Base-by-base conservation (phyloP, 106 monocot species). In the Phalaenopsis equestris region DNA sequence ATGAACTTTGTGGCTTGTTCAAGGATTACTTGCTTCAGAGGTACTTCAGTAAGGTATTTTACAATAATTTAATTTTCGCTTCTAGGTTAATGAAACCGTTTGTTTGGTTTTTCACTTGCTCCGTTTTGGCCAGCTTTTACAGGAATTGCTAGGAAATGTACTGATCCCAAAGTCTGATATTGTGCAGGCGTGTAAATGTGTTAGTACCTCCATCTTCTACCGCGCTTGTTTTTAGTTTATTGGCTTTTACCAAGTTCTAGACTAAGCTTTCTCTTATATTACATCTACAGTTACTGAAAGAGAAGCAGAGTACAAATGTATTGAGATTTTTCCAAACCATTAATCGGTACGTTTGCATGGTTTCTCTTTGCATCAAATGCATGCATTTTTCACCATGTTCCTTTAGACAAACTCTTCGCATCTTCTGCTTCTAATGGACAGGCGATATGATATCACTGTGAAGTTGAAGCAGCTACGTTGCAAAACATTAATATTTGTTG, bases 31-130 rank as follows among this genome's bases (percentile, higher is more conserved):
- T 95, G 48, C 90, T 92, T 41, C 94, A 95, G 77, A 79, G 94
- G 4, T 95, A 95, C 39, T 95, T 95, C 46, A 90, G 94, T 73
- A 95, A 95, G 92, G 94, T 94, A 45, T 18, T 74, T 70, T 37
- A 39, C 70, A 0, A 70, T 1, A 41, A 74, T 10, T 74, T 74
- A 41, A 45, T 19, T 42, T 74, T 45, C 74, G 6, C 41, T 74
- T 43, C 0, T 61, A n/a, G n/a, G 61, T 61, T n/a, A 5, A 61
- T n/a, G 61, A 61, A 61, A 61, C 61, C n/a, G 21, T 6, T 21
- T 4, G 3, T 21, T 61, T 4, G 61, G 43, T 17, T 70, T 39
- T 38, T 70, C 70, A 70, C 10, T 39, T 36, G 16, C 70, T 41
- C 38, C 23, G 38, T 70, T 41, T 4, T n/a, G 56, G 12, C 15